These are phyloP conservation scores for Pseudogymnoascus sp. DNA, from an alignment of 2,329 filamentous ascomycete species.

Conservation along the genomic window DNA sequence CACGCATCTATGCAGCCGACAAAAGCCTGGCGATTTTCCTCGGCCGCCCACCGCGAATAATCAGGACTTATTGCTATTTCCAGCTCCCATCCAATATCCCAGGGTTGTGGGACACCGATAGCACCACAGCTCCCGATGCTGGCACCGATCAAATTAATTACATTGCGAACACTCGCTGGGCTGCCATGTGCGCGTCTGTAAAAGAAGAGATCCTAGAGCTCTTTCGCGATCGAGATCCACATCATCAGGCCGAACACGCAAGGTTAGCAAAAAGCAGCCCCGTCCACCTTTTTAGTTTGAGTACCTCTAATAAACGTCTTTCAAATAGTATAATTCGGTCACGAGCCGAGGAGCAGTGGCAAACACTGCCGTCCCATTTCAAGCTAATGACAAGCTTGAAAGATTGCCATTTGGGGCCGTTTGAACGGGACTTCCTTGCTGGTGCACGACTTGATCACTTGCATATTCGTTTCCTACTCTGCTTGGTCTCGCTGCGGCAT, in stretches of 20 bases:
- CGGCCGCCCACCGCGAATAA: constrained; percentile 41
- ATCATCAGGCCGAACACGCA: constrained; percentile 12
- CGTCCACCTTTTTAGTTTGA: background rate
- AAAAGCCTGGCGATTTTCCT: constrained; percentile 43
- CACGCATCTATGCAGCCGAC: constrained; percentile 38
- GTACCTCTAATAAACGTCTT: background rate
- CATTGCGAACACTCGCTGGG: constrained; percentile 25
- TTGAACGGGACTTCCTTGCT: constrained; percentile 29
- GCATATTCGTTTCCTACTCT: constrained; percentile 29
- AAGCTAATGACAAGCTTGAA: constrained; percentile 17
- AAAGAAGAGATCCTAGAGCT: constrained; percentile 31
- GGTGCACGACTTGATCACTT: constrained; percentile 29
- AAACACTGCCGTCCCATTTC: constrained; percentile 24
- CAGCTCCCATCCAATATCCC: constrained; percentile 23
- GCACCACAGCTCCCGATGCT: background rate
- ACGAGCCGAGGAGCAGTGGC: constrained; percentile 22
- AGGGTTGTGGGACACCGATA: background rate
- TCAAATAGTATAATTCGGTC: constrained; percentile 16
- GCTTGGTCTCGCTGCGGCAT: constrained; percentile 20
- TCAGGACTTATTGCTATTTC: constrained; percentile 36
- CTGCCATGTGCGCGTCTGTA: constrained; percentile 26
- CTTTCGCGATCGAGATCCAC: constrained; percentile 18
- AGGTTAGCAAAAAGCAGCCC: constrained; percentile 13
- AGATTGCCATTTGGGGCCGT: constrained; percentile 16
- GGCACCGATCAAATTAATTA: constrained; percentile 12